Conservation (phyloP, 257 asterid genomes). For the Nicotiana sylvestris region DNA sequence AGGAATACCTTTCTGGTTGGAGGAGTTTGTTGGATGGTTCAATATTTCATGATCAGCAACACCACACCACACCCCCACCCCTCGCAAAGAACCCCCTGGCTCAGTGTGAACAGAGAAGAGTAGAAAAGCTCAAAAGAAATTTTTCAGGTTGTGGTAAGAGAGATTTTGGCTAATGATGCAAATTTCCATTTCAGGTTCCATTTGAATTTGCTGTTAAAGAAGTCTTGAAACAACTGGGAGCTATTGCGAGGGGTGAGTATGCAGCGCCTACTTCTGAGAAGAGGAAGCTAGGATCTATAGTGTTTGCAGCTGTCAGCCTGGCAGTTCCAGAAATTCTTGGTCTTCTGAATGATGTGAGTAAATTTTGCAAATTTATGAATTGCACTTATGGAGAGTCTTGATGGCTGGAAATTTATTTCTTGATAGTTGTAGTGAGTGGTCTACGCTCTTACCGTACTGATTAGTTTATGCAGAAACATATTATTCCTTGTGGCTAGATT, state of each 20-base stretch:
- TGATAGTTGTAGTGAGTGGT: background rate
- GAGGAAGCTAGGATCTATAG: conserved; percentile 59
- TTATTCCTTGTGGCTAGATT: background rate
- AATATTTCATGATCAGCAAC: background rate
- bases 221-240: conserved; percentile 64
- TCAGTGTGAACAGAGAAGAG: background rate
- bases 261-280: conserved; percentile 55
- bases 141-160: background rate
- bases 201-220: conserved; percentile 54
- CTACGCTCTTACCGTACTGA: background rate
- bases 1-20: background rate
- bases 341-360: conserved; percentile 56
- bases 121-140: background rate
- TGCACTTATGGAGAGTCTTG: conserved; percentile 1
- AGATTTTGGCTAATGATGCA: background rate
- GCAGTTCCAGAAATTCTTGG: conserved; percentile 57
- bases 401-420: conserved; percentile 9
- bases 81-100: background rate
- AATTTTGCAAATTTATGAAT: background rate
- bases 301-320: conserved; percentile 75
- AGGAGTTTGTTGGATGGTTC: background rate
- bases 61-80: background rate
- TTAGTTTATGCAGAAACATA: conserved; percentile 5
- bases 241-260: conserved; percentile 76
- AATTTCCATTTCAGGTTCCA: conserved; percentile 53